Evolutionary conservation across 2,329 filamentous ascomycete species (phyloP).

Genomic region (Xylariaceae sp.): DNA sequence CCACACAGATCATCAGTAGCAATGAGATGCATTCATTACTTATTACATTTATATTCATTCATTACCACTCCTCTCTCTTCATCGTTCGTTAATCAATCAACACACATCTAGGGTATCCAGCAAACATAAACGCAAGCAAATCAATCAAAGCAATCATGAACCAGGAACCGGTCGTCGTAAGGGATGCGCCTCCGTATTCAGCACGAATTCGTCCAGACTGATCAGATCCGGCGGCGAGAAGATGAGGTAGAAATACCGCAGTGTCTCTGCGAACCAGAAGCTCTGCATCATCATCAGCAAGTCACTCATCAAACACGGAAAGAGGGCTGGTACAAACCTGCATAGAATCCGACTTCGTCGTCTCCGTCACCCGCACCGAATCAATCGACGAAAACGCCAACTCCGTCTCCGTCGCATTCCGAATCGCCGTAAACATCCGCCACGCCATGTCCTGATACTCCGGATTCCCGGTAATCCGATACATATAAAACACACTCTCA

Average conservation of each 20-base stretch:
- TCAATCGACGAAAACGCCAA: slow-evolving; percentile 44
- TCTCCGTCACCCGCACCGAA: slow-evolving; percentile 47
- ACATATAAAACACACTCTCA: slow-evolving; percentile 50
- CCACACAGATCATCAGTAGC: too few relatives aligned
- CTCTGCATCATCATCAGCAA: too few relatives aligned
- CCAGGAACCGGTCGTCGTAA: slow-evolving; percentile 19
- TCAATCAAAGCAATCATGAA: not conserved
- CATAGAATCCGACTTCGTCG: slow-evolving; percentile 29
- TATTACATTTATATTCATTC: not conserved
- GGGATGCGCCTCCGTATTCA: slow-evolving; percentile 40
- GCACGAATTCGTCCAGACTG: slow-evolving; percentile 56
- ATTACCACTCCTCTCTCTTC: not conserved
- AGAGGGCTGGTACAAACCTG: too few relatives aligned
- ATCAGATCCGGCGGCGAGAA: slow-evolving; percentile 47
- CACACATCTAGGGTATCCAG: not conserved
- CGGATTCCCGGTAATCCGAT: slow-evolving; percentile 45
- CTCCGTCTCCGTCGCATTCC: slow-evolving; percentile 42
- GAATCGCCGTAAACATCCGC: slow-evolving; percentile 47
- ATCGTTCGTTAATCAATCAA: too few relatives aligned
- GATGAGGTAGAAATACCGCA: slow-evolving; percentile 41
- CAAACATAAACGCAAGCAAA: not conserved
- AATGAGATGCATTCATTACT: not conserved
- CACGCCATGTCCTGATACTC: slow-evolving; percentile 48
- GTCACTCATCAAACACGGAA: too few relatives aligned
- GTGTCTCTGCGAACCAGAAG: slow-evolving; percentile 60